phyloP scores from a whole-genome alignment of 495 filamentous ascomycete species.

The Podospora pseudocomata region DNA sequence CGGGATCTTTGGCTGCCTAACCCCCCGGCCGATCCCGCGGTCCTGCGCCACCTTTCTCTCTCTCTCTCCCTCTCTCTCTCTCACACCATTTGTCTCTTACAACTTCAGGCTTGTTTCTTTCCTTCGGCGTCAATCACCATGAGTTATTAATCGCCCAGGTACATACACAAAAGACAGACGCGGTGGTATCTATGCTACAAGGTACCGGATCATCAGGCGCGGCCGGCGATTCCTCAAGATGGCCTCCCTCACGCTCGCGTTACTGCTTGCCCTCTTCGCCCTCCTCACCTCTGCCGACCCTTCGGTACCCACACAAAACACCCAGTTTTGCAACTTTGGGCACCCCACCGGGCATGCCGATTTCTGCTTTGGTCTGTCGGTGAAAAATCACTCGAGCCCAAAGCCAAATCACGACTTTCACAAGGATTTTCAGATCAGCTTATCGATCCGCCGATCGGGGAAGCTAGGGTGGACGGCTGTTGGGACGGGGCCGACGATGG shows the following conservation, averaged over 20 bases:
- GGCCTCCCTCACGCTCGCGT: not conserved
- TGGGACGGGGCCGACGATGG: slow-evolving; percentile 30
- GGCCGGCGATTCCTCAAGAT: no score
- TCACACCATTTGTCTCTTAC: no score
- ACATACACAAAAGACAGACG: no score
- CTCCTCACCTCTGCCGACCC: slow-evolving; percentile 3
- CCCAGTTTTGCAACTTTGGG: slow-evolving; percentile 30
- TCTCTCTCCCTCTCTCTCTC: not conserved
- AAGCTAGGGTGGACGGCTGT: slow-evolving; percentile 31
- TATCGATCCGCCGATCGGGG: slow-evolving; percentile 20
- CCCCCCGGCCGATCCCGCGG: no score
- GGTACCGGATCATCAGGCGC: no score
- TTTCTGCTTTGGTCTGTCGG: slow-evolving; percentile 26
- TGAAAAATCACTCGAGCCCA: slow-evolving; percentile 22
- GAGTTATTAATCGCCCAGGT: no score
- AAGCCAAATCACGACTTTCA: not conserved
- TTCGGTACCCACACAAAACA: not conserved
- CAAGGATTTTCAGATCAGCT: slow-evolving; percentile 24
- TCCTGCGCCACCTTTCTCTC: not conserved
- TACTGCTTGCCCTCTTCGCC: not conserved
- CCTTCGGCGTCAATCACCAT: no score
- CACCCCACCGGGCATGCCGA: slow-evolving; percentile 20
- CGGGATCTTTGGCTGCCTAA: not conserved
- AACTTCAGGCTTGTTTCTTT: no score
- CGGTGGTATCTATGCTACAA: no score